A percentile compares a stretch with the other conserved stretches of the same genome.
These are phyloP conservation scores for Ophiostoma himal-ulmi DNA, from an alignment of 2,329 filamentous ascomycete genomes.

Conservation along the genomic window DNA sequence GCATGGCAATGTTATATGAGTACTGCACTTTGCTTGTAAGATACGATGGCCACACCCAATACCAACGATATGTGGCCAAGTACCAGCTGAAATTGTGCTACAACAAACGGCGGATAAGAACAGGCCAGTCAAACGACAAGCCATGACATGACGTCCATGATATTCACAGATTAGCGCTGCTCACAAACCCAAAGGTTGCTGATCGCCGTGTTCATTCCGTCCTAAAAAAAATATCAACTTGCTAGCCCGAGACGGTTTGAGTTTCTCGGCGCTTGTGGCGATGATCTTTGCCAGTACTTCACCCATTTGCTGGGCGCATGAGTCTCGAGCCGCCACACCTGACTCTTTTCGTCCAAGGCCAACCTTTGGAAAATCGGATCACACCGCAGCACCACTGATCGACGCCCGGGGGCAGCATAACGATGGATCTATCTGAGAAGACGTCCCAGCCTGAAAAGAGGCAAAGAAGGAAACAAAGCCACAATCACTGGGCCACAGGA, in stretches of 20 bases:
- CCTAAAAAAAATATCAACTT: not conserved
- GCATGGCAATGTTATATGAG: not conserved
- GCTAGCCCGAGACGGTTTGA: not conserved
- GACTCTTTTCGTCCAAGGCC: not conserved
- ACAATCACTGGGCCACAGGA: not conserved
- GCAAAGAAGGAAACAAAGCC: not conserved
- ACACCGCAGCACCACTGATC: conserved; percentile 1
- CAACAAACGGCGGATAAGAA: not conserved
- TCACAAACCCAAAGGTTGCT: not conserved
- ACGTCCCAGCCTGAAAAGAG: not conserved
- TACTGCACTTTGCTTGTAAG: not conserved
- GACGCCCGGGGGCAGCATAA: conserved; percentile 4
- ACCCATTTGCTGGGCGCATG: conserved; percentile 1
- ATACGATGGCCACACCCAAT: not conserved
- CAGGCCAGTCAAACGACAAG: not conserved
- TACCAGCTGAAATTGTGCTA: not conserved
- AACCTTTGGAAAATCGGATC: not conserved
- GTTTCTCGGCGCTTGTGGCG: not conserved
- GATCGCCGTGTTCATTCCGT: not conserved
- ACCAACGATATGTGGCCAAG: not conserved
- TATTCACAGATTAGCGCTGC: not conserved
- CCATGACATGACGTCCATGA: not conserved
- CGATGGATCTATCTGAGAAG: not conserved
- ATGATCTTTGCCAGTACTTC: not conserved
- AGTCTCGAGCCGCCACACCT: not conserved